Percentiles rank a stretch among this genome's conserved stretches.
Conservation (phyloP, 1,284 basidiomycete genomes). For the Naganishia albida region DNA sequence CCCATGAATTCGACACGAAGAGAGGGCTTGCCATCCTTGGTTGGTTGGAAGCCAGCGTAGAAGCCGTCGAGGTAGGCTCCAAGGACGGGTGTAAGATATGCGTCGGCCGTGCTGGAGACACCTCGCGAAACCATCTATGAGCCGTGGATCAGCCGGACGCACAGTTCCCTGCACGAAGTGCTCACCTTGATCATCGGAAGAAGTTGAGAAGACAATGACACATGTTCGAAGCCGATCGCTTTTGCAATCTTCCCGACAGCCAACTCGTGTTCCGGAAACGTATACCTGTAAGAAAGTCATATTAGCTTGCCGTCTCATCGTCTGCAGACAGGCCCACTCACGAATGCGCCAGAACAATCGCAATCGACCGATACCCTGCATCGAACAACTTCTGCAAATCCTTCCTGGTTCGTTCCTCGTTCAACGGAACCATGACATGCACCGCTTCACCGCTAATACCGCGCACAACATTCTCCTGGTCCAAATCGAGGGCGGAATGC, state of each 20-base stretch:
- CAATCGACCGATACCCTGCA: constrained; percentile 77
- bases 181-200: constrained; percentile 81
- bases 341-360: constrained; percentile 85
- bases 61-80: constrained; percentile 87
- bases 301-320: neutral
- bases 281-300: constrained; percentile 41
- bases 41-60: constrained; percentile 76
- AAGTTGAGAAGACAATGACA: constrained; percentile 83
- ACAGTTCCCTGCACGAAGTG: neutral
- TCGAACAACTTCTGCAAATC: constrained; percentile 69
- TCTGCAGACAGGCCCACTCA: neutral
- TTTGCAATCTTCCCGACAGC: constrained; percentile 72
- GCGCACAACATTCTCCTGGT: constrained; percentile 69
- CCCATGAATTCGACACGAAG: constrained; percentile 70
- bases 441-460: constrained; percentile 92
- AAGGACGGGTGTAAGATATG: constrained; percentile 91
- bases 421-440: constrained; percentile 76
- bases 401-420: constrained; percentile 58
- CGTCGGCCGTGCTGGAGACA: constrained; percentile 89
- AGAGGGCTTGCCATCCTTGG: constrained; percentile 43
- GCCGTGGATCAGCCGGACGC: neutral
- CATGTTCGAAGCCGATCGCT: constrained; percentile 75
- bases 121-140: constrained; percentile 79
- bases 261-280: constrained; percentile 62
- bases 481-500: constrained; percentile 59